Evolutionary conservation across 2,329 filamentous ascomycete species (phyloP), one percentile per base, ranked within the genome.

Genomic region (Coleophoma eucalyptorum): DNA sequence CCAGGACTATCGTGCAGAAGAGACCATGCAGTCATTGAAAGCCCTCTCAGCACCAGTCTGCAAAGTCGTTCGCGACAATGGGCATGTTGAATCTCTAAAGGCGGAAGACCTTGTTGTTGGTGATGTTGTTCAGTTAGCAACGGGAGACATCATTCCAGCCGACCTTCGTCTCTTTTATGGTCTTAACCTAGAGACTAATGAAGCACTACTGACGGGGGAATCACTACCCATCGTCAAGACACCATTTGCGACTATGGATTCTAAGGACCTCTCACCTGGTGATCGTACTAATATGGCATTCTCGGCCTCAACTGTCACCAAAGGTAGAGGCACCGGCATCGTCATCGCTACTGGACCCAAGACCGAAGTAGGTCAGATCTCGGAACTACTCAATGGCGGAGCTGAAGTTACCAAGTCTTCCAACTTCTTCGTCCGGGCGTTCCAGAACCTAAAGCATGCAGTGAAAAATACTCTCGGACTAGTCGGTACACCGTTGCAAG

Each of bases 401-500:
- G 72, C 77, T 50, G 77, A 71, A 61, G 77, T 73, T 65, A 73
- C 62, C 64, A 76, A 67, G 59, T 74, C 70, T 75, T 62, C 43
- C 70, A 80, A 59, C 72, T 81, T 44, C 65, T 65, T 58, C 67
- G 71, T 43, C 66, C 70, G 31, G 62, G 73, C 73, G 60, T 76
- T 72, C 60, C 72, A 71, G 49, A 75, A 78, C 43, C 67, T 72
- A 38, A 70, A 70, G 50, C 73, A 67, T 41, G 69, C 62, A 12
- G 51, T 62, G 41, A 71, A 70, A 57, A 77, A 77, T 57, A 75
- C 88, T 53, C 76, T 89, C 41, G 86, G 82, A 50, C 68, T 86
- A 2, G 78, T 88, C 49, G 90, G 90, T 46, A 96, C 91, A 1
- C 91, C 91, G 1, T 75, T 96, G 43, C 90, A 95, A 71, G 85